These are phyloP conservation scores for Metschnikowia kunwiensis DNA, from an alignment of 805 yeast species.

Conservation along the genomic window DNA sequence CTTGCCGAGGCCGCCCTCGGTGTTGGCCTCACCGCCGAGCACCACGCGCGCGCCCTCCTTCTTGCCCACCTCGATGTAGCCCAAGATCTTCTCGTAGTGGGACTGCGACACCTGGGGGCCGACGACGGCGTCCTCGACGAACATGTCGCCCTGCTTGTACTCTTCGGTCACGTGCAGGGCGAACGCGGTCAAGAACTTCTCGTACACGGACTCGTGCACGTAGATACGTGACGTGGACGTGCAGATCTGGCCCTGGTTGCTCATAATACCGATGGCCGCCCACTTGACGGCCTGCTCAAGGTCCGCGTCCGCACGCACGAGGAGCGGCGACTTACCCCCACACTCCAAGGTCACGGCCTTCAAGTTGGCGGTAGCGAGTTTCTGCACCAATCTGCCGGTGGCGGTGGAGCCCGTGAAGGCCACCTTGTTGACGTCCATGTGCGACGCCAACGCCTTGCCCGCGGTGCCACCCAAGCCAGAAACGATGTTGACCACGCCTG, in stretches of 20 bases:
- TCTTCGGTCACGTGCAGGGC: conserved; percentile 44
- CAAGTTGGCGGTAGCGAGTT: conserved; percentile 56
- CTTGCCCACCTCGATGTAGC: conserved; percentile 42
- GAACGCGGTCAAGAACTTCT: conserved; percentile 46
- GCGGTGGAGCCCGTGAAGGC: conserved; percentile 67
- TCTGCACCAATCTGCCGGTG: conserved; percentile 65
- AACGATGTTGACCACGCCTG: conserved; percentile 70
- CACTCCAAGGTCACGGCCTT: conserved; percentile 68
- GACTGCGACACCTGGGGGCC: conserved; percentile 62
- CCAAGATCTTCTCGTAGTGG: conserved; percentile 53
- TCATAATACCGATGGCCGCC: conserved; percentile 64
- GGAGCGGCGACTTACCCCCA: conserved; percentile 69
- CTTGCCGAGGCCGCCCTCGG: conserved; percentile 35
- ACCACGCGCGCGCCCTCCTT: conserved; percentile 43
- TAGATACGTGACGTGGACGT: conserved; percentile 63
- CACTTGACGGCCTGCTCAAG: conserved; percentile 63
- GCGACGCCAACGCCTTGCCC: conserved; percentile 65
- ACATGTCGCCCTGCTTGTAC: conserved; percentile 58
- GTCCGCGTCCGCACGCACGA: conserved; percentile 62
- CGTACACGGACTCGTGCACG: conserved; percentile 55
- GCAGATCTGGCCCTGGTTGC: conserved; percentile 67
- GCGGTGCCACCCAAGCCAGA: conserved; percentile 68
- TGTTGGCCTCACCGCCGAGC: conserved; percentile 40
- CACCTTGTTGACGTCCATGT: conserved; percentile 54
- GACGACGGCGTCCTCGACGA: conserved; percentile 43